A percentile compares a stretch with the other conserved stretches of the same genome.
phyloP scores from a whole-genome alignment of 2,329 filamentous ascomycete genomes.

The Alternaria conjuncta region DNA sequence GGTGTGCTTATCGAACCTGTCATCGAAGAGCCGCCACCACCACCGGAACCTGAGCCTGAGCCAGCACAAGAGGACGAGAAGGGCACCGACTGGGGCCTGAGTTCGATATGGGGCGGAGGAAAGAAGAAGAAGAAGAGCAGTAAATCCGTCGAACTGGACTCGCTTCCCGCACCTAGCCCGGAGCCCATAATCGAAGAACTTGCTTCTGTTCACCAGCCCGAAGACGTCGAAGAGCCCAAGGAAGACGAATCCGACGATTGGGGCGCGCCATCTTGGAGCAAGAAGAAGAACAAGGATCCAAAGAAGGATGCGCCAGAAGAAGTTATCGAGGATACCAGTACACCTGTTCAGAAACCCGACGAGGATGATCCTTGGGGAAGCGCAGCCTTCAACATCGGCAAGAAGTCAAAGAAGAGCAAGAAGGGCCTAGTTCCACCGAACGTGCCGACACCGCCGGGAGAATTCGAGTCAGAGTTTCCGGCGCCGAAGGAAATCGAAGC shows the following conservation, averaged over 20 bases:
- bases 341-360: constrained; percentile 54
- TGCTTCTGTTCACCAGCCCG: constrained; percentile 51
- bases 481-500: constrained; percentile 63
- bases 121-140: constrained; percentile 58
- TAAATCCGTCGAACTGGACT: constrained; percentile 45
- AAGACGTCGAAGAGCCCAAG: constrained; percentile 58
- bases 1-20: constrained; percentile 47
- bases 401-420: constrained; percentile 63
- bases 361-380: constrained; percentile 49
- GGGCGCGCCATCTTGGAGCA: constrained; percentile 63
- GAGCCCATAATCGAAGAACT: constrained; percentile 37
- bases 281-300: constrained; percentile 50
- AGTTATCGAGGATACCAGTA: constrained; percentile 49
- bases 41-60: constrained; percentile 33
- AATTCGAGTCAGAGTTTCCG: constrained; percentile 41
- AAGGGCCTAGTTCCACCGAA: constrained; percentile 59
- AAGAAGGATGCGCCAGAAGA: constrained; percentile 50
- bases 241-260: constrained; percentile 62
- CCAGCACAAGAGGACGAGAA: constrained; percentile 42
- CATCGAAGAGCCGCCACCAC: constrained; percentile 20
- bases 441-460: constrained; percentile 57
- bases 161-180: constrained; percentile 35
- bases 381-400: constrained; percentile 51
- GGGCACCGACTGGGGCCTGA: constrained; percentile 44
- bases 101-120: constrained; percentile 48